These are phyloP conservation scores for Chalciporus sphaerocephalus DNA, from an alignment of 768 basidiomycete genomes.

Conservation along the genomic window DNA sequence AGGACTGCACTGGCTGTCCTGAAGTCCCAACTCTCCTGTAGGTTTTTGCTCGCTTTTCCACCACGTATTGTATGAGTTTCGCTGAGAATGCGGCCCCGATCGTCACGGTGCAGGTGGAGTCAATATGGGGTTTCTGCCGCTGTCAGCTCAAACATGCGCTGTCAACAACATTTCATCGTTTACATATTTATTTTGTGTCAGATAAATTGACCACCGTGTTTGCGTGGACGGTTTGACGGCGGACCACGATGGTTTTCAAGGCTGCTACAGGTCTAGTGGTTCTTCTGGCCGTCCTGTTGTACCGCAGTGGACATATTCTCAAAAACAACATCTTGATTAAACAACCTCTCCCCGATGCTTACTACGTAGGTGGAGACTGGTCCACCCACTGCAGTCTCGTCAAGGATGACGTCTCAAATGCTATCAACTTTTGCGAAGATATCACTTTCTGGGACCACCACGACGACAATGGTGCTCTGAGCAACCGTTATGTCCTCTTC, in stretches of 20 bases:
- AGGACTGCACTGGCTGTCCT: too few relatives aligned
- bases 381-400: conserved; percentile 42
- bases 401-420: conserved; percentile 28
- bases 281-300: conserved; percentile 38
- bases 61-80: too few relatives aligned
- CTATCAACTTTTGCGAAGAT: conserved; percentile 58
- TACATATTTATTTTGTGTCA: too few relatives aligned
- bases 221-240: too few relatives aligned
- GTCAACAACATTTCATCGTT: too few relatives aligned
- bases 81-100: too few relatives aligned
- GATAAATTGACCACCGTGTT: too few relatives aligned
- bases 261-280: conserved; percentile 3
- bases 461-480: conserved; percentile 35
- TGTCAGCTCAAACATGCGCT: too few relatives aligned
- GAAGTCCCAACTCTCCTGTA: too few relatives aligned
- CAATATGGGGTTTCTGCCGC: too few relatives aligned
- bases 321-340: conserved; percentile 40
- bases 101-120: too few relatives aligned
- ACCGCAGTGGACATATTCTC: conserved; percentile 40
- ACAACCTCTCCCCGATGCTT: conserved; percentile 45
- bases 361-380: conserved; percentile 50
- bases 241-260: conserved; percentile 17
- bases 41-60: too few relatives aligned
- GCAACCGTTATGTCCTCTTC: conserved; percentile 42
- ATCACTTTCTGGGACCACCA: conserved; percentile 59